Percentiles rank a stretch among this genome's conserved stretches.
Conservation (phyloP, 192 early-diverging fungal species). For the Coemansia sp. region DNA sequence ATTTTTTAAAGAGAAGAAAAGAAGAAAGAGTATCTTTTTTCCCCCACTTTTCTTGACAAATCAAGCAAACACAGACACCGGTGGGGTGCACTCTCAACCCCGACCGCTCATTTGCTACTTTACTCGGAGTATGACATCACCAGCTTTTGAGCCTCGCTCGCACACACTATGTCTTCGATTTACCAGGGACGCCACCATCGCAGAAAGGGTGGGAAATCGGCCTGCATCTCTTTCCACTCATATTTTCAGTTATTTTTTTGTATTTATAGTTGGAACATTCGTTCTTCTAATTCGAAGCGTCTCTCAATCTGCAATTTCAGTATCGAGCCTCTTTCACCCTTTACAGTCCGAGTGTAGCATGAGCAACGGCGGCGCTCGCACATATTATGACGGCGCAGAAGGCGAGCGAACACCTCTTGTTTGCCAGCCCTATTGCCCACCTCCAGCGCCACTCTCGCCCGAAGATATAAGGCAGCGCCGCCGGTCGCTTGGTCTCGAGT, state of each 20-base stretch:
- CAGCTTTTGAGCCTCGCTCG: no score
- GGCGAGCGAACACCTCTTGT: constrained; percentile 21
- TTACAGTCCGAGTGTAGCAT: not conserved
- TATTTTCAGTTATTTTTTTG: not conserved
- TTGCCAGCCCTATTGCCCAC: constrained; percentile 38
- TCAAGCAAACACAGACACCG: not conserved
- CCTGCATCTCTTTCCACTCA: not conserved
- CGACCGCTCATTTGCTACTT: not conserved
- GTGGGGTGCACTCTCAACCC: not conserved
- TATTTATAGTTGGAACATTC: not conserved
- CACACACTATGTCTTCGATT: not conserved
- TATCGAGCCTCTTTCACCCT: not conserved
- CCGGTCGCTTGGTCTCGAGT: constrained; percentile 42
- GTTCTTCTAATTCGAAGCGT: not conserved
- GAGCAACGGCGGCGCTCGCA: constrained; percentile 1
- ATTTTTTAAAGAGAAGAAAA: not conserved
- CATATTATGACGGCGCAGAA: not conserved
- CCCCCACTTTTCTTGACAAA: not conserved
- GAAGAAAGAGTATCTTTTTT: constrained; percentile 3
- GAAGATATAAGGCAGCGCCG: constrained; percentile 48
- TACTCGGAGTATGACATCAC: not conserved
- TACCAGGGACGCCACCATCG: not conserved
- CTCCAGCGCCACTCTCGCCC: constrained; percentile 43
- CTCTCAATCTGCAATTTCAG: not conserved
- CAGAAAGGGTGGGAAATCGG: constrained; percentile 1